Evolutionary conservation across 1,284 basidiomycete species (phyloP).

Genomic region (Mycena sp.): DNA sequence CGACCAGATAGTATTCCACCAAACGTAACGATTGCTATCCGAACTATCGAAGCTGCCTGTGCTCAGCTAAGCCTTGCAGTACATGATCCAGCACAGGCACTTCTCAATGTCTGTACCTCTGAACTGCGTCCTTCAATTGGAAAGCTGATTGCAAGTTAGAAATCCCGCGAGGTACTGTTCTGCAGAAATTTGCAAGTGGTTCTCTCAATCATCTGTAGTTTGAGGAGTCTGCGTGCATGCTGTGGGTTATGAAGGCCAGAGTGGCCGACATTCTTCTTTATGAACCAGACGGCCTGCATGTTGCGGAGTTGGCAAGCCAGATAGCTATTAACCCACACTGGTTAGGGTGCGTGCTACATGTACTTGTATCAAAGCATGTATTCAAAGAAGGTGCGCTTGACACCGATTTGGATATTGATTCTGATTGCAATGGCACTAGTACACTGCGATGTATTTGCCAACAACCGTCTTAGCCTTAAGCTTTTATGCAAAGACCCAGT

Average conservation of each 20-base stretch:
- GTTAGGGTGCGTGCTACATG: conserved; percentile 43
- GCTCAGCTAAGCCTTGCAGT: conserved; percentile 30
- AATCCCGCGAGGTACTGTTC: background rate
- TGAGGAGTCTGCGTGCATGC: conserved; percentile 27
- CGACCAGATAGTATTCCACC: no score
- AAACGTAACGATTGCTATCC: conserved; percentile 20
- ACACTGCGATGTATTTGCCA: conserved; percentile 19
- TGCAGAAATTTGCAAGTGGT: conserved; percentile 2
- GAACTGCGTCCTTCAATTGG: no score
- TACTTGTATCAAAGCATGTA: conserved; percentile 47
- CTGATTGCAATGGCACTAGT: conserved; percentile 20
- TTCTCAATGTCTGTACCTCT: conserved; percentile 35
- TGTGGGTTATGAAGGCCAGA: conserved; percentile 33
- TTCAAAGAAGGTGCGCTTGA: conserved; percentile 45
- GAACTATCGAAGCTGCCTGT: conserved; percentile 33
- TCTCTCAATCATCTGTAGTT: background rate
- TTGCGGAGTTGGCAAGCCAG: conserved; percentile 36
- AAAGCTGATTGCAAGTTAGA: background rate
- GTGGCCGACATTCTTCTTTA: conserved; percentile 44
- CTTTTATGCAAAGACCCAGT: conserved; percentile 7
- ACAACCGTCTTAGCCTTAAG: conserved; percentile 16
- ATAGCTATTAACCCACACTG: conserved; percentile 40
- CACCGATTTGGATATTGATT: background rate
- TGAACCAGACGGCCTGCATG: conserved; percentile 40
- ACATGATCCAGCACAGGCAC: conserved; percentile 26